Base-by-base conservation (phyloP, 768 basidiomycete genomes). In the Suillus luteus region DNA sequence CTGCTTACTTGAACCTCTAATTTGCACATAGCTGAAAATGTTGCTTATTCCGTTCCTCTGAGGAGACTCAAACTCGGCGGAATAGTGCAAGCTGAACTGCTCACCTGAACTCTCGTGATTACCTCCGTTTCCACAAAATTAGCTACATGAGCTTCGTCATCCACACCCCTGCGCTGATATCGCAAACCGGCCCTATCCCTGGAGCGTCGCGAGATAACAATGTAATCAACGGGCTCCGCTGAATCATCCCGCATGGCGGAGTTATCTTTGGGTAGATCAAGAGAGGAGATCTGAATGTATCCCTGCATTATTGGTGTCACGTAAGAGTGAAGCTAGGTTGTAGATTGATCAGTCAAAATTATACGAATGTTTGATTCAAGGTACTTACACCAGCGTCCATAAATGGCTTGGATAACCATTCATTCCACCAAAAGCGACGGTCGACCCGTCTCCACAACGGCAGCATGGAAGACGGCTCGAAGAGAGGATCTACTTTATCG, bases 61-160 rank as follows among this genome's bases (percentile, higher is more conserved):
- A 55, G 57, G 64, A 14, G 37, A 7, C 7, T 57, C 3, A 41
- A 11, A 27, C 43, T 14, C 55, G 8, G 33, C n/a, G n/a, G 0
- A 58, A 27, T 31, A 31, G 38, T 22, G 15, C 15, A 24, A 66
- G 19, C 31, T 17, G 5, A 22, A 15, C 12, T 55, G 69, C 83
- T 44, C 64, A 93, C 95, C 81, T 91, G 85, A 12, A 96, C 85
- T 49, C 88, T 82, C 81, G 93, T 86, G 60, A 96, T 88, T 2
- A 92, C 90, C 78, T 98, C 96, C 0, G 94, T 95, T 76, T 98
- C 94, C 2, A 98, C 95, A 71, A 98, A 95, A 76, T 99, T 99
- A 1, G 95, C 96, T 4, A 95, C 96, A 72, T 93, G 85, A 6
- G 95, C 93, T 64, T 92, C 89, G 66, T 96, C 93, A 70, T 99